Conservation (phyloP, 2,329 filamentous ascomycete species). For the Aspergillus clavatus region DNA sequence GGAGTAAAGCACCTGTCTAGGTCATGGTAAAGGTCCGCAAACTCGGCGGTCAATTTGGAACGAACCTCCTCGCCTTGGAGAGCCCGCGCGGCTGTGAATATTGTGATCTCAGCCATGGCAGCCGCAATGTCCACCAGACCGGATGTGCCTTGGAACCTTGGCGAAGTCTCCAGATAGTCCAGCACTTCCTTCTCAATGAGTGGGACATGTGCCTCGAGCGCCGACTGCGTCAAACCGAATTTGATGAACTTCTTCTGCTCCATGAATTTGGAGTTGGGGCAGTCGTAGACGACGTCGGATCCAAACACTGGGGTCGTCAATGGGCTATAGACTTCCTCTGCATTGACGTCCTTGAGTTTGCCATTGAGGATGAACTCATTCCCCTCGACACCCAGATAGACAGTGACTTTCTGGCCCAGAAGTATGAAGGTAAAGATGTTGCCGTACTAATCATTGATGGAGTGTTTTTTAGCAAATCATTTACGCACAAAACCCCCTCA, state of each 20-base stretch:
- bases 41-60: slow-evolving; percentile 63
- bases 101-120: slow-evolving; percentile 70
- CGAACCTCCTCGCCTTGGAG: slow-evolving; percentile 74
- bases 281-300: slow-evolving; percentile 83
- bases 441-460: slow-evolving; percentile 58
- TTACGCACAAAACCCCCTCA: too few relatives aligned
- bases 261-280: slow-evolving; percentile 87
- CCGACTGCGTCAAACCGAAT: slow-evolving; percentile 57
- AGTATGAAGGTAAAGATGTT: slow-evolving; percentile 88
- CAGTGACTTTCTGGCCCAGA: slow-evolving; percentile 81
- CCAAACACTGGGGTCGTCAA: slow-evolving; percentile 71
- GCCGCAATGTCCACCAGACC: slow-evolving; percentile 61
- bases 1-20: slow-evolving; percentile 74
- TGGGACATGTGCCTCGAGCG: slow-evolving; percentile 66
- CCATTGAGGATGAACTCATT: slow-evolving; percentile 94
- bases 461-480: slow-evolving; percentile 12
- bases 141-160: slow-evolving; percentile 54
- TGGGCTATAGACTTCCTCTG: slow-evolving; percentile 82
- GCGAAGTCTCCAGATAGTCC: slow-evolving; percentile 50
- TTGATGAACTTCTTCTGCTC: slow-evolving; percentile 86
- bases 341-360: slow-evolving; percentile 83
- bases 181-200: slow-evolving; percentile 68
- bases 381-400: slow-evolving; percentile 73
- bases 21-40: slow-evolving; percentile 73
- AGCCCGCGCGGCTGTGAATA: slow-evolving; percentile 73